A percentile compares a stretch with the other conserved stretches of the same genome.
Evolutionary conservation across 2,329 filamentous ascomycete genomes (phyloP).

Genomic region (Paecilomyces formosus): DNA sequence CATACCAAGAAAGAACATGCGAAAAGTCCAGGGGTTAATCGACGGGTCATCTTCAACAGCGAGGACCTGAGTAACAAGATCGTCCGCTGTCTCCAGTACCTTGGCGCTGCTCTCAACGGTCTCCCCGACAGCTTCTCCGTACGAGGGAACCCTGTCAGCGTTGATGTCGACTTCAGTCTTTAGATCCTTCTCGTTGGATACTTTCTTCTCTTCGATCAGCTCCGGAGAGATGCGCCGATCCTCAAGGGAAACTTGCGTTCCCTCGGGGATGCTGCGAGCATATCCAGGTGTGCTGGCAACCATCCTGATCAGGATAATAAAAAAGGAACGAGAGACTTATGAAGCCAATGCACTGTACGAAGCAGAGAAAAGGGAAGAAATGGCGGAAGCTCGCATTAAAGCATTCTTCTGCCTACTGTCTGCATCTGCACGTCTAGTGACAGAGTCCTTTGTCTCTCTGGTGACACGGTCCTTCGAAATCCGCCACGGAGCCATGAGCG

Average conservation of each 20-base stretch:
- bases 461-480: not conserved
- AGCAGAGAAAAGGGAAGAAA: not conserved
- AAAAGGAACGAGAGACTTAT: not conserved
- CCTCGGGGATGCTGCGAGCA: not conserved
- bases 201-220: not conserved
- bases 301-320: not conserved
- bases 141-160: not conserved
- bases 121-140: not conserved
- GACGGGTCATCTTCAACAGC: conserved; percentile 31
- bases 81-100: conserved; percentile 10
- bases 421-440: not conserved
- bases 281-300: not conserved
- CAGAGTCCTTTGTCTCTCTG: not conserved
- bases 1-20: conserved; percentile 31
- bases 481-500: not conserved
- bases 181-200: not conserved
- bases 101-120: not conserved
- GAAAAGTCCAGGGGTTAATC: conserved; percentile 31
- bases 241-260: not conserved
- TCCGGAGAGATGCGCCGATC: not conserved
- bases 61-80: conserved; percentile 24
- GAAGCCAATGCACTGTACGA: not conserved
- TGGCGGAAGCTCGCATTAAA: not conserved
- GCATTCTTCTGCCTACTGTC: not conserved
- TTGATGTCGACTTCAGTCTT: not conserved